Conservation (phyloP, 805 yeast species). For the Torulaspora franciscae region DNA sequence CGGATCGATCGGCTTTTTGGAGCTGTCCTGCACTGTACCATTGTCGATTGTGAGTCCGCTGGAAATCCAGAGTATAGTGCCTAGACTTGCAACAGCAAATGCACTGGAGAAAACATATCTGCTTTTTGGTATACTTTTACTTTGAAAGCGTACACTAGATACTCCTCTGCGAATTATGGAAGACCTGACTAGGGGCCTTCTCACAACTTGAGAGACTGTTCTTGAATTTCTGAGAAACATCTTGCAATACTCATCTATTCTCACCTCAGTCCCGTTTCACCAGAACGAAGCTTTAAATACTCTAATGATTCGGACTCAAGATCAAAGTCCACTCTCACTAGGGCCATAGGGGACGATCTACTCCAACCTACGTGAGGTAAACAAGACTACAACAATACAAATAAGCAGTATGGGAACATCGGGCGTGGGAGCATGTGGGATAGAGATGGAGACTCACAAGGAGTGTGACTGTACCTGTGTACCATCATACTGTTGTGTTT, state of each 20-base stretch:
- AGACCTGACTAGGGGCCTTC: not conserved
- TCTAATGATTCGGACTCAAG: not conserved
- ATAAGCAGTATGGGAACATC: not conserved
- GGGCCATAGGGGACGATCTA: not conserved
- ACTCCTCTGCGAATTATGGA: not conserved
- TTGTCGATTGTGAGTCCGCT: conserved; percentile 9
- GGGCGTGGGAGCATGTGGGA: conserved; percentile 1
- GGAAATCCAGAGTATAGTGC: conserved; percentile 1
- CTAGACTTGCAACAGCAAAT: conserved; percentile 5
- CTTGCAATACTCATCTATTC: not conserved
- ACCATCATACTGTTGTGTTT: too few relatives aligned
- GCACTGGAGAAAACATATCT: not conserved
- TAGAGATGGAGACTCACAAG: not conserved
- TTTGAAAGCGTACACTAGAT: not conserved
- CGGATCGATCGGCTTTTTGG: conserved; percentile 27
- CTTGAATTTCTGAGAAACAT: not conserved
- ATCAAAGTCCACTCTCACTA: not conserved
- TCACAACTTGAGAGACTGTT: not conserved
- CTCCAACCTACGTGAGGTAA: not conserved
- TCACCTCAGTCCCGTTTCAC: not conserved
- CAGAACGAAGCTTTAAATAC: not conserved
- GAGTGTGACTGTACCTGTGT: too few relatives aligned
- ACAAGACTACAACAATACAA: not conserved
- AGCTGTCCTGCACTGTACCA: conserved; percentile 15
- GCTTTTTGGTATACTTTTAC: not conserved